phyloP scores from a whole-genome alignment of 768 basidiomycete genomes.

The Lentinula lateritia region DNA sequence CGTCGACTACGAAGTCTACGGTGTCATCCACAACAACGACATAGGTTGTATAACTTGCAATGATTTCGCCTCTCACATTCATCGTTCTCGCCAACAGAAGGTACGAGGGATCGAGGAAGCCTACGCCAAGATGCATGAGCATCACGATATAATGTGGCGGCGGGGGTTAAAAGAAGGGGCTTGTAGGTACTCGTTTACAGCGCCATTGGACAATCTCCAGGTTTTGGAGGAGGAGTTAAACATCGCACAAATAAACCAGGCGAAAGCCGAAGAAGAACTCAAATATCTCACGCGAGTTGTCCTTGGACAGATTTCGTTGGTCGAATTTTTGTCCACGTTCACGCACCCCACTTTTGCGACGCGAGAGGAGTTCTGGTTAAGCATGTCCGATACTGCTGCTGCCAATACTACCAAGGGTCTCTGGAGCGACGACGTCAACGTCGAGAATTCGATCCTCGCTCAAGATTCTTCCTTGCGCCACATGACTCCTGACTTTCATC shows the following conservation, averaged over 20 bases:
- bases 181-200: background rate
- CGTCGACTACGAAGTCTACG: background rate
- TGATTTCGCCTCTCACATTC: conserved; percentile 1
- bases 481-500: background rate
- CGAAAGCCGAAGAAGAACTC: background rate
- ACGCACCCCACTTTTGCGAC: background rate
- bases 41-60: background rate
- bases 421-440: background rate
- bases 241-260: background rate
- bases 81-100: background rate
- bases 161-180: background rate
- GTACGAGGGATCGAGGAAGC: background rate
- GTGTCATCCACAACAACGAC: background rate
- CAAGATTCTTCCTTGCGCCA: background rate
- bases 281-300: background rate
- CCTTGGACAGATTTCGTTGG: background rate
- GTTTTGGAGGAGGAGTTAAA: background rate
- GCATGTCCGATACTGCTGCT: too few relatives aligned
- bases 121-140: background rate
- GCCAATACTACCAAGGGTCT: background rate
- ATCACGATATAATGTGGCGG: background rate
- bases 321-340: background rate
- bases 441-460: background rate
- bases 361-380: background rate
- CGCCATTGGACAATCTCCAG: background rate